phyloP scores from a whole-genome alignment of 2,329 filamentous ascomycete genomes.

The Calonectria leucothoes region DNA sequence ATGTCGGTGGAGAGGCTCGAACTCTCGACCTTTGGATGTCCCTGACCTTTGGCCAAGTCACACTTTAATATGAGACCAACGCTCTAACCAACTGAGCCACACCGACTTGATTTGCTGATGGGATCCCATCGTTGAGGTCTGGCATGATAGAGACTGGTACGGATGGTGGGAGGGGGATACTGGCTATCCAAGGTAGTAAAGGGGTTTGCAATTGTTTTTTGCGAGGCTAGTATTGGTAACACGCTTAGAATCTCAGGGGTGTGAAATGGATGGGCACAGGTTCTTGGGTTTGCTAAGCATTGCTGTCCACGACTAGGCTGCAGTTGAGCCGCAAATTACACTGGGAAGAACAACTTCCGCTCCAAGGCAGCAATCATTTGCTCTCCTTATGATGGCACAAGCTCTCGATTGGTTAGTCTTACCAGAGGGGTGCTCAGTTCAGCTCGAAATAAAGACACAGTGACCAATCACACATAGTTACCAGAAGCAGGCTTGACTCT shows the following conservation, averaged over 20 bases:
- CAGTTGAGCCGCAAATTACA: background rate
- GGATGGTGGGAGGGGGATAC: too few relatives aligned
- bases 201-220: background rate
- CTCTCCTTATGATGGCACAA: background rate
- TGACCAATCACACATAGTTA: too few relatives aligned
- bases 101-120: constrained; percentile 15
- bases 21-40: constrained; percentile 23
- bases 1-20: constrained; percentile 22
- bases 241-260: background rate
- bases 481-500: too few relatives aligned
- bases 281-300: background rate
- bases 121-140: background rate
- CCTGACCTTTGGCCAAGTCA: constrained; percentile 19
- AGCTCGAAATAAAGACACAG: too few relatives aligned
- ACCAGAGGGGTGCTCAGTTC: background rate
- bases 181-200: background rate
- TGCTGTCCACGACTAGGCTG: background rate
- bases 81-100: constrained; percentile 23
- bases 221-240: too few relatives aligned
- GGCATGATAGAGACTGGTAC: background rate
- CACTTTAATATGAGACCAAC: constrained; percentile 15
- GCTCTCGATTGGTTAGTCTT: background rate
- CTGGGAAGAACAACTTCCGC: background rate
- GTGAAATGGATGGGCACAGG: background rate
- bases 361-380: background rate